Evolutionary conservation across 1,284 basidiomycete species (phyloP).

Genomic region (Cryptococcus sp.): DNA sequence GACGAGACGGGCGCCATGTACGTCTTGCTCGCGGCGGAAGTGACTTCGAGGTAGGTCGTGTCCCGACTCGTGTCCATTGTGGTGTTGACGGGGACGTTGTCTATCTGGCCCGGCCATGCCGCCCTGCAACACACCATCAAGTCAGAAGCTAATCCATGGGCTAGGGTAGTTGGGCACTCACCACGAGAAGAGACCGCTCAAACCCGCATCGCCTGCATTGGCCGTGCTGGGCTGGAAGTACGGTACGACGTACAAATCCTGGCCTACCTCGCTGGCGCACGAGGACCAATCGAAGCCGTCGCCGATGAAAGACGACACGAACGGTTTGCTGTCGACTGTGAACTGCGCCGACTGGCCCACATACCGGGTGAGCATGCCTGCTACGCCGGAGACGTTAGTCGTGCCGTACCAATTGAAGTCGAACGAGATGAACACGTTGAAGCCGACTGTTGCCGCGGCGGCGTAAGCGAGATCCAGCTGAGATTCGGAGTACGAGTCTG

Average conservation of each 20-base stretch:
- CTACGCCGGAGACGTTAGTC: constrained; percentile 24
- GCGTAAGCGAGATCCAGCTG: constrained; percentile 49
- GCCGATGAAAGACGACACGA: constrained; percentile 51
- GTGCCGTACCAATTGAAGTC: constrained; percentile 52
- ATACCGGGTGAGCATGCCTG: constrained; percentile 36
- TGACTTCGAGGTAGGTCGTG: constrained; percentile 29
- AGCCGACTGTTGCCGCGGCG: constrained; percentile 38
- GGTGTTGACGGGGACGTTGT: constrained; percentile 38
- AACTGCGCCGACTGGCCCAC: constrained; percentile 34
- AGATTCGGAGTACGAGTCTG: constrained; percentile 40
- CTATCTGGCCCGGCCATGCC: constrained; percentile 46
- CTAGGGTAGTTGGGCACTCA: constrained; percentile 9
- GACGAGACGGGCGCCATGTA: constrained; percentile 52
- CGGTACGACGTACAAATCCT: constrained; percentile 45
- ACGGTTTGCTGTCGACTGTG: constrained; percentile 43
- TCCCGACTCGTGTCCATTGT: constrained; percentile 36
- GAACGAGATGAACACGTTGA: constrained; percentile 51
- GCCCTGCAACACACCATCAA: constrained; percentile 20
- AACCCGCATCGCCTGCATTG: constrained; percentile 29
- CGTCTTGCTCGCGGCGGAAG: constrained; percentile 19
- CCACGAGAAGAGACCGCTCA: constrained; percentile 50
- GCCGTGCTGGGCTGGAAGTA: constrained; percentile 37
- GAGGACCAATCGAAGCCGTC: constrained; percentile 48
- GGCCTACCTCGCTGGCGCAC: constrained; percentile 29
- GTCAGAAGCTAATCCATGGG: background rate